Conservation (phyloP, 2,329 filamentous ascomycete genomes). For the Aspergillus arachidicola region DNA sequence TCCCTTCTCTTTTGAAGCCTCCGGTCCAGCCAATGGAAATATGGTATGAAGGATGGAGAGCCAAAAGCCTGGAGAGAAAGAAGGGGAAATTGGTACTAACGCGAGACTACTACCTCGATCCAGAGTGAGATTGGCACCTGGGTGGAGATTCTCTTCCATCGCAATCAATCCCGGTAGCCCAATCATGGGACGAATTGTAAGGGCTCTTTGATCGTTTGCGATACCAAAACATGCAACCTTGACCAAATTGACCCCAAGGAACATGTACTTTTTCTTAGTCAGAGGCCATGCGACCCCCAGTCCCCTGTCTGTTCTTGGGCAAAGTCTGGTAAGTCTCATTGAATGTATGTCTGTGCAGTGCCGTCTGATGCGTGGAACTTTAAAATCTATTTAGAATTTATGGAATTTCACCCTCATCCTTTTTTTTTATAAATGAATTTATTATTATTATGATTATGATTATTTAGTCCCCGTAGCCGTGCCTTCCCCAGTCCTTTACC, state of each 20-base stretch:
- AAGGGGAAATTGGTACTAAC: constrained; percentile 7
- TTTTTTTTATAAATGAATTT: background rate
- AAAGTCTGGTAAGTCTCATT: background rate
- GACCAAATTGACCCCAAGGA: background rate
- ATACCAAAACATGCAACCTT: background rate
- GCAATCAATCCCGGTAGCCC: background rate
- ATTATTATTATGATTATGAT: background rate
- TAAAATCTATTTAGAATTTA: constrained; percentile 1
- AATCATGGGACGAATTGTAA: background rate
- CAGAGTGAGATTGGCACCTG: constrained; percentile 17
- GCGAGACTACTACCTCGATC: constrained; percentile 15
- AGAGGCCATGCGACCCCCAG: background rate
- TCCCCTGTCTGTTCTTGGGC: background rate
- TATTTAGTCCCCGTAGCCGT: background rate
- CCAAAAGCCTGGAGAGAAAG: constrained; percentile 6
- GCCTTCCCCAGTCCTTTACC: constrained; percentile 4
- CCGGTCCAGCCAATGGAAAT: constrained; percentile 7
- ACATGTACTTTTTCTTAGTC: background rate
- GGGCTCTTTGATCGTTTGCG: background rate
- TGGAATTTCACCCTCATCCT: background rate
- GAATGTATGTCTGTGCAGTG: background rate
- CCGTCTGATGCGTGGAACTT: constrained; percentile 1
- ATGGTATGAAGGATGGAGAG: background rate
- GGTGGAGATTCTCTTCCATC: constrained; percentile 12
- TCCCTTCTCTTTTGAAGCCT: background rate